A percentile compares a stretch with the other conserved stretches of the same genome.
Conservation (phyloP, 257 asterid species). For the Przewalskia tangutica region DNA sequence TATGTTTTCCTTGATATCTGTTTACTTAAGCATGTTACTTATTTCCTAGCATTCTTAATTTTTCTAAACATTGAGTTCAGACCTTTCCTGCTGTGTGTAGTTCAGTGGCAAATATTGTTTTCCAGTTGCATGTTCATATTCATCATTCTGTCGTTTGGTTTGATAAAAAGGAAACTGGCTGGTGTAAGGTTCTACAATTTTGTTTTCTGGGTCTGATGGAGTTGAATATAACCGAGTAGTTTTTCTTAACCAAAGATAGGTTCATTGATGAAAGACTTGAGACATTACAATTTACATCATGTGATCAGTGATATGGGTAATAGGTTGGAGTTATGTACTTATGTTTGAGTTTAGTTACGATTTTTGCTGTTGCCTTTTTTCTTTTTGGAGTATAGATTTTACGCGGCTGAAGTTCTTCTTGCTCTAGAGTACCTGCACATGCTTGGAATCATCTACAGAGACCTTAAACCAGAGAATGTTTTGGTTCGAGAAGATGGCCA, state of each 20-base stretch:
- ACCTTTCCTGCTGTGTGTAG: background rate
- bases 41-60: background rate
- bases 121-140: background rate
- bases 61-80: background rate
- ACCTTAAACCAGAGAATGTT: slow-evolving; percentile 58
- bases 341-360: background rate
- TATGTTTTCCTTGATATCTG: background rate
- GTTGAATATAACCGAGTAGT: background rate
- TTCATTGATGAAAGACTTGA: background rate
- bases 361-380: background rate
- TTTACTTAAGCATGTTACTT: background rate
- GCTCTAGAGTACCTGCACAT: slow-evolving; percentile 57
- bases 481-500: slow-evolving; percentile 61
- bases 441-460: slow-evolving; percentile 64
- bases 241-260: background rate
- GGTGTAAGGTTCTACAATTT: background rate
- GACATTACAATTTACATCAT: background rate
- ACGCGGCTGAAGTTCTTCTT: slow-evolving; percentile 60
- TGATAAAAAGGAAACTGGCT: background rate
- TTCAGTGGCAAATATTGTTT: background rate
- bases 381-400: slow-evolving; percentile 29
- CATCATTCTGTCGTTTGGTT: background rate
- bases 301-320: background rate
- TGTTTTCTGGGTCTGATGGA: background rate
- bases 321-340: background rate